A percentile compares a stretch with the other conserved stretches of the same genome.
Conservation (phyloP, 768 basidiomycete genomes). For the Imleria badia region DNA sequence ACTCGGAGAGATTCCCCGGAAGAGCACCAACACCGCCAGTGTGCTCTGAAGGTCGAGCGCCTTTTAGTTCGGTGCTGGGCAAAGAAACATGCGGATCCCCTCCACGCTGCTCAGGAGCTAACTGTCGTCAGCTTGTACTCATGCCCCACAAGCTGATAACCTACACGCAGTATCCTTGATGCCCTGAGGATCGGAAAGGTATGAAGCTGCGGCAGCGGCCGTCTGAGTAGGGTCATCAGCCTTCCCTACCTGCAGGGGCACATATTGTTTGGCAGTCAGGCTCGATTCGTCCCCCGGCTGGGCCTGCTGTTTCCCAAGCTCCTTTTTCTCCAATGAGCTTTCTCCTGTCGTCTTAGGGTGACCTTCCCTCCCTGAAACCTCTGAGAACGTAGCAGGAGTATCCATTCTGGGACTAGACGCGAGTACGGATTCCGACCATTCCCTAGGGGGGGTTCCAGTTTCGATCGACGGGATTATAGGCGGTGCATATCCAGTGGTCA, state of each 20-base stretch:
- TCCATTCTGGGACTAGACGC: slow-evolving; percentile 4
- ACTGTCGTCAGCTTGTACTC: slow-evolving; percentile 4
- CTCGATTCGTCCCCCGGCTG: background rate
- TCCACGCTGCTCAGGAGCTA: slow-evolving; percentile 6
- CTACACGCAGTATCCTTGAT: slow-evolving; percentile 9
- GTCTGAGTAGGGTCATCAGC: background rate
- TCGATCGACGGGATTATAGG: slow-evolving; percentile 20
- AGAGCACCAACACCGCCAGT: slow-evolving; percentile 48
- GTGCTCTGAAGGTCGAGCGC: slow-evolving; percentile 33
- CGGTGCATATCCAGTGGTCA: slow-evolving; percentile 7
- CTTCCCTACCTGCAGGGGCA: background rate
- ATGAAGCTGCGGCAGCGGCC: background rate
- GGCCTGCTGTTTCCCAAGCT: background rate
- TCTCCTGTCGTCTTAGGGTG: background rate
- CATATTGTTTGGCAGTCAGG: slow-evolving; percentile 3
- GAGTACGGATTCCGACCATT: slow-evolving; percentile 22
- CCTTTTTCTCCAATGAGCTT: background rate
- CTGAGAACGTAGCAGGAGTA: background rate
- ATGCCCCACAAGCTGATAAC: background rate
- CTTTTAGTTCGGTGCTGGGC: slow-evolving; percentile 36
- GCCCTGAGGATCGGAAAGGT: slow-evolving; percentile 1
- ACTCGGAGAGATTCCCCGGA: slow-evolving; percentile 45
- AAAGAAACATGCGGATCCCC: slow-evolving; percentile 23
- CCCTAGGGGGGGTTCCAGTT: slow-evolving; percentile 16
- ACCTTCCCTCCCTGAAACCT: background rate